Conservation (phyloP, 495 filamentous ascomycete species). For the Penicillium odoratum region DNA sequence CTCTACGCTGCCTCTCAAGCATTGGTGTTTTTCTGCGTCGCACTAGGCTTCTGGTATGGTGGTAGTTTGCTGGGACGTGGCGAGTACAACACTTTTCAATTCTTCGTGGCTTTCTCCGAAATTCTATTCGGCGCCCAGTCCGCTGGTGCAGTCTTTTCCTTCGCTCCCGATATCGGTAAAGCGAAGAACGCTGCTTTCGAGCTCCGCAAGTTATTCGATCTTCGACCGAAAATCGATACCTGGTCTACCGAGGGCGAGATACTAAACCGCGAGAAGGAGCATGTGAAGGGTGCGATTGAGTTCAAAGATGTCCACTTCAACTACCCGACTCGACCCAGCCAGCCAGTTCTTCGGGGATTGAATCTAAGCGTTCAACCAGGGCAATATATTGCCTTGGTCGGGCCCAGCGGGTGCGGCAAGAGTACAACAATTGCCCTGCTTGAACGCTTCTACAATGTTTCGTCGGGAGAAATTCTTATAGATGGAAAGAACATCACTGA, state of each 20-base stretch:
- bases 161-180: constrained; percentile 85
- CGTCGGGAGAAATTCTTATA: constrained; percentile 66
- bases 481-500: constrained; percentile 73
- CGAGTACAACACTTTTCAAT: constrained; percentile 74
- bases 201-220: constrained; percentile 75
- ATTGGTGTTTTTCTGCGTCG: constrained; percentile 76
- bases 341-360: constrained; percentile 75
- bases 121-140: constrained; percentile 83
- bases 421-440: constrained; percentile 79
- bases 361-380: constrained; percentile 72
- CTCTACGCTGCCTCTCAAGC: constrained; percentile 81
- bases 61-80: constrained; percentile 69
- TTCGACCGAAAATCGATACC: constrained; percentile 72
- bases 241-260: constrained; percentile 57
- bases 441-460: constrained; percentile 83
- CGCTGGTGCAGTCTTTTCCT: constrained; percentile 82
- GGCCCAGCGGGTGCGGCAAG: constrained; percentile 82
- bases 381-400: constrained; percentile 81
- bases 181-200: constrained; percentile 76
- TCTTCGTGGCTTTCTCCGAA: constrained; percentile 80
- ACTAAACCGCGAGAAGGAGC: constrained; percentile 42
- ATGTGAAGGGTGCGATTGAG: constrained; percentile 62
- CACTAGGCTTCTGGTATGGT: constrained; percentile 94
- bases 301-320: constrained; percentile 79
- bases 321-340: constrained; percentile 76